These are phyloP conservation scores for Kodamaea ohmeri DNA, from an alignment of 1,139 yeast genomes.

Conservation along the genomic window DNA sequence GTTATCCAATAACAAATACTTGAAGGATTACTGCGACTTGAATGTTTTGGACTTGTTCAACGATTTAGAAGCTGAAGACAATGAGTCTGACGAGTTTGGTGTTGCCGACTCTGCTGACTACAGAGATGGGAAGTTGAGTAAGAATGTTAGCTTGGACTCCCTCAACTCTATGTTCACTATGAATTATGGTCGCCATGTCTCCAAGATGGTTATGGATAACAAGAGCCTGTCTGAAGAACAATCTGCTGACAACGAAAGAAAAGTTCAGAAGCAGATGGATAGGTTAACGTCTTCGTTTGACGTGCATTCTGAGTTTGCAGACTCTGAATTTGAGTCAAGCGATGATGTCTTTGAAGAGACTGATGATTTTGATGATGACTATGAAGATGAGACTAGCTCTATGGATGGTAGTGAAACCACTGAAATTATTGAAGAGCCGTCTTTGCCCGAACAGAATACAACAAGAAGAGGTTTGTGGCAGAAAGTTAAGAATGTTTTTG, in stretches of 20 bases:
- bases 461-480: conserved; percentile 48
- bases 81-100: conserved; percentile 17
- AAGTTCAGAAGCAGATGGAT: background rate
- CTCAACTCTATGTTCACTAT: conserved; percentile 40
- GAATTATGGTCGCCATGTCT: conserved; percentile 41
- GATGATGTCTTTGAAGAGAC: conserved; percentile 28
- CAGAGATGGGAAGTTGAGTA: conserved; percentile 23
- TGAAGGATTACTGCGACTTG: conserved; percentile 56
- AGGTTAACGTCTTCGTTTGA: background rate
- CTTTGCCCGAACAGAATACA: background rate
- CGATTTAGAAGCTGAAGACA: conserved; percentile 20
- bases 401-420: conserved; percentile 5
- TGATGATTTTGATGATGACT: conserved; percentile 20
- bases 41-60: conserved; percentile 59
- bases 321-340: conserved; percentile 39
- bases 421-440: conserved; percentile 16
- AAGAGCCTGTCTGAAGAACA: background rate
- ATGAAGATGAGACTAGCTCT: conserved; percentile 19
- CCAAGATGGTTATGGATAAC: conserved; percentile 38
- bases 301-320: conserved; percentile 36
- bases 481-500: conserved; percentile 59
- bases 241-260: conserved; percentile 6
- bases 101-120: conserved; percentile 8
- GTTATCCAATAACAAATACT: conserved; percentile 56
- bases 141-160: conserved; percentile 37